Evolutionary conservation across 164 flowering plant species (phyloP), one percentile per base, ranked within the genome.

Genomic region (Chimonanthus salicifolius): DNA sequence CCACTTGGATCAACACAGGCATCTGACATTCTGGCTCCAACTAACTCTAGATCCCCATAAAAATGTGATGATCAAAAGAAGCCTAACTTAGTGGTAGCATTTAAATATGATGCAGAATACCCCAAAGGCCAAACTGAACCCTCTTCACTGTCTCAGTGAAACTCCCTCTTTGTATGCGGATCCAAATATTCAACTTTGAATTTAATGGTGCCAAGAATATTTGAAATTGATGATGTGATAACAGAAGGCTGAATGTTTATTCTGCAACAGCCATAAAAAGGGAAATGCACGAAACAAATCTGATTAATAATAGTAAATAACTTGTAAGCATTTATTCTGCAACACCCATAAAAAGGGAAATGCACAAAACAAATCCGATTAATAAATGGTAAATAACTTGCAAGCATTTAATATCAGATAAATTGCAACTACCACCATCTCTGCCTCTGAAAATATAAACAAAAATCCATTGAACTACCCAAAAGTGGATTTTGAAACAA

Each of bases 1-100:
- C 84, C 90, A 76, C 88, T 89, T 0, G 88, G 87, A 82, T 88
- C 91, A 75, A 83, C 80, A 43, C 77, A 78, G 47, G 75, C 75
- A 43, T 74, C 85, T 50, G 89, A 75, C 92, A 88, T 88, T 78
- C 60, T 74, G 58, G 58, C 58, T 63, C 3, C 33, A 44, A 75
- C 58, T 47, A 47, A 13, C 48, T 45, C 68, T 48, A 65, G 45
- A 65, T 65, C 48, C 48, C 21, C 68, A 45, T 65, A 13, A 5
- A 20, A 65, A 7, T 45, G 68, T 43, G 45, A 18, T 5, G 16
- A 43, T 65, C 45, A 43, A 43, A 43, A 65, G 48, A 65, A 44
- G 47, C 2, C 3, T 65, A 65, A 33, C 6, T 65, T 33, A 43
- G 44, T 65, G 48, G 44, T 65, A 13, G 11, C 46, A 45, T 65